Conservation (phyloP, 768 basidiomycete genomes). For the Xerocomus brunneocitrinus region DNA sequence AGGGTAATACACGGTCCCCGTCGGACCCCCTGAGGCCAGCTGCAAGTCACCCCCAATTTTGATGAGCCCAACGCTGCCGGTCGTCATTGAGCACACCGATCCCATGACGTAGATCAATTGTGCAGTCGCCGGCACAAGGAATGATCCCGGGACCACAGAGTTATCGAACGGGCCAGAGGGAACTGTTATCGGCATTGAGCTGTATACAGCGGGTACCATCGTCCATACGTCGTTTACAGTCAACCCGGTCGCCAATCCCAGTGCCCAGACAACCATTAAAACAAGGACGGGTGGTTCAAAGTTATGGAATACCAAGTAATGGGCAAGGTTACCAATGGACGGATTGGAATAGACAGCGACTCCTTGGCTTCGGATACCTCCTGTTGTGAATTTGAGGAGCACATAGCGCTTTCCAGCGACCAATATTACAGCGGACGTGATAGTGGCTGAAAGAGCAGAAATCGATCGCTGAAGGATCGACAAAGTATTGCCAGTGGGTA, state of each 20-base stretch:
- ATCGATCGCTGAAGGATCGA: slow-evolving; percentile 8
- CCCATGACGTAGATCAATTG: slow-evolving; percentile 1
- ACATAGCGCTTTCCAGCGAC: slow-evolving; percentile 15
- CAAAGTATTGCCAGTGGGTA: background rate
- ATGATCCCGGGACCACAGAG: background rate
- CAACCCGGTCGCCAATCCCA: slow-evolving; percentile 12
- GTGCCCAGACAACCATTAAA: slow-evolving; percentile 7
- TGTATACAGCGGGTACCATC: background rate
- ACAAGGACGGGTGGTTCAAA: slow-evolving; percentile 9
- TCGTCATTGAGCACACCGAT: slow-evolving; percentile 1
- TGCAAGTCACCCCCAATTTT: background rate
- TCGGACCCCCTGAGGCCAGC: background rate
- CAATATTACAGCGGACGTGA: slow-evolving; percentile 14
- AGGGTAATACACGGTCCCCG: slow-evolving; percentile 12
- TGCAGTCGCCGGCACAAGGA: background rate
- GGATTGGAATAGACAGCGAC: slow-evolving; percentile 9
- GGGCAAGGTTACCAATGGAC: slow-evolving; percentile 10
- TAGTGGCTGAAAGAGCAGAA: slow-evolving; percentile 8
- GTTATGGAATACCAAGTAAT: slow-evolving; percentile 1
- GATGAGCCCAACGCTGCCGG: background rate
- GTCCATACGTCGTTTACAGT: slow-evolving; percentile 9
- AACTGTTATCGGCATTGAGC: background rate
- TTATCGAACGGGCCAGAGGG: slow-evolving; percentile 6
- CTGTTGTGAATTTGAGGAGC: slow-evolving; percentile 10
- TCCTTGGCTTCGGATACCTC: slow-evolving; percentile 11